Base-by-base conservation (phyloP, 179 eudicot genomes). In the Patellifolia procumbens region DNA sequence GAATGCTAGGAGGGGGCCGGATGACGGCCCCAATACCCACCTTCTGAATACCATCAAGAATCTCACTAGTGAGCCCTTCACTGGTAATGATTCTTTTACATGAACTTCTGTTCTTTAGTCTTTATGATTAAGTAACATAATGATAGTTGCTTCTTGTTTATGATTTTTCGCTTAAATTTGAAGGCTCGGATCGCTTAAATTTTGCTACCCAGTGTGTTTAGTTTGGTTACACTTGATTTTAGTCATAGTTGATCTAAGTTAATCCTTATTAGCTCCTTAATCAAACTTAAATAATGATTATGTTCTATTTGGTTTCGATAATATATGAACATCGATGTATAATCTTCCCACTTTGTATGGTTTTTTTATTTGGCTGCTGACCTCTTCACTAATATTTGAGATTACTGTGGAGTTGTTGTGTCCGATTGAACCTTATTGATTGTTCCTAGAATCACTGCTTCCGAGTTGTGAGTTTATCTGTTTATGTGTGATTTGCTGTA, bases 21-120 rank as follows among this genome's bases (percentile, higher is more conserved):
- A 74, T 79, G 87, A 82, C 12, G 80, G 63, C n/a, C 83, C 86
- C 19, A 80, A 70, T 76, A 76, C 31, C 58, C 89, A 85, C 65
- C 77, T 87, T 68, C 78, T 88, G 49, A 76, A 70, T 81, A 91
- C 87, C 39, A 82, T 86, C 76, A 83, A 86, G 83, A 85, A 80
- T 72, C 75, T 87, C 37, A 84, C 92, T 37, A 79, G 72, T 79
- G 85, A 87, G 58, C 85, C 84, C 62, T 82, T 90, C 81, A 78
- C 83, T 86, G 96, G 97, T 92, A 81, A 79, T 71, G 62, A 5
- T 61, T 51, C 20, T 78, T 61, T 35, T 58, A 58, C 52, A 62
- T 16, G 29, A 65, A n/a, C 2, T 12, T 2, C 53, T 74, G 43
- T 65, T 73, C 58, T 52, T 4, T 24, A 12, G 39, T 35, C 11